Evolutionary conservation across 768 basidiomycete species (phyloP).

Genomic region (Agaricus sinodeliciosus): DNA sequence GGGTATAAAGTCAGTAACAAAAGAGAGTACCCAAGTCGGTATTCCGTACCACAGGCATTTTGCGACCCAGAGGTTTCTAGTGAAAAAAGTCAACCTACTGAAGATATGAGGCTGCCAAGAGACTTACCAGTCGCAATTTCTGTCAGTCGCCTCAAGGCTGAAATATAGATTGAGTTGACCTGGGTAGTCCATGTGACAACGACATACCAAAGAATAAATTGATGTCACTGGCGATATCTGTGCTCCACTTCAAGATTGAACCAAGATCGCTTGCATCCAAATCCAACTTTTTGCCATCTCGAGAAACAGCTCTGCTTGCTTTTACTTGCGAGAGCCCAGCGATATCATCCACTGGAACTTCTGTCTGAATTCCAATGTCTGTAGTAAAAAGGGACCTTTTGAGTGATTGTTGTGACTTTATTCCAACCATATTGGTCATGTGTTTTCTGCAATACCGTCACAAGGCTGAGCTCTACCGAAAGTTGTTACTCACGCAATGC

Average conservation of each 20-base stretch:
- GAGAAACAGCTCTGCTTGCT: conserved; percentile 25
- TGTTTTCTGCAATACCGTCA: conserved; percentile 31
- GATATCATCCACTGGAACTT: conserved; percentile 25
- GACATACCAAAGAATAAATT: conserved; percentile 53
- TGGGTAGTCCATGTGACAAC: background rate
- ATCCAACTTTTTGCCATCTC: conserved; percentile 51
- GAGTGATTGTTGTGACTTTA: conserved; percentile 37
- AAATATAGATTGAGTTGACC: background rate
- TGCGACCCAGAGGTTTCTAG: conserved; percentile 62
- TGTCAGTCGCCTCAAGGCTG: conserved; percentile 61
- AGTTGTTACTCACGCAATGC: conserved; percentile 49
- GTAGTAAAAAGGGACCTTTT: conserved; percentile 51
- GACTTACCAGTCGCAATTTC: conserved; percentile 59
- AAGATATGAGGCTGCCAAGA: background rate
- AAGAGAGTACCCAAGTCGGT: background rate
- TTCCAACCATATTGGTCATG: conserved; percentile 39
- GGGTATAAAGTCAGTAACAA: background rate
- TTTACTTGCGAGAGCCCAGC: conserved; percentile 21
- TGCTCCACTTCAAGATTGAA: conserved; percentile 68
- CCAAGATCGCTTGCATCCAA: conserved; percentile 56
- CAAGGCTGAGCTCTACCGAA: background rate
- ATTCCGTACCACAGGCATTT: conserved; percentile 44
- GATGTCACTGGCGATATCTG: conserved; percentile 69
- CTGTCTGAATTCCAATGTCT: conserved; percentile 63
- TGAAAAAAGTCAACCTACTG: background rate